Conservation (phyloP, 2,329 filamentous ascomycete species). For the Nannizziopsis barbatae region DNA sequence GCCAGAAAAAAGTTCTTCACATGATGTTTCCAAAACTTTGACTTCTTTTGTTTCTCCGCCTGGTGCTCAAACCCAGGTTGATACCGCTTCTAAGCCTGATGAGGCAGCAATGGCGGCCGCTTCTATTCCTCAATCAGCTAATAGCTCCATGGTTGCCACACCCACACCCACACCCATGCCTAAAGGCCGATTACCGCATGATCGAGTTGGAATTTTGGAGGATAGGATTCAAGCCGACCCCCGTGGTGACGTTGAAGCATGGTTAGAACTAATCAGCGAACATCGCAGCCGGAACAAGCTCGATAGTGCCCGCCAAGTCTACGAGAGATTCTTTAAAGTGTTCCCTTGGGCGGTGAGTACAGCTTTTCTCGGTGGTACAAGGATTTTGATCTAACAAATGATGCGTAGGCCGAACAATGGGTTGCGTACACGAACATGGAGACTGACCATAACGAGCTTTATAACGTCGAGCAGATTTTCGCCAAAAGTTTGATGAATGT, state of each 20-base stretch:
- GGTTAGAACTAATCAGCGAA: slow-evolving; percentile 77
- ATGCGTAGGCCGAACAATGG: slow-evolving; percentile 73
- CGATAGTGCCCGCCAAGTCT: slow-evolving; percentile 67
- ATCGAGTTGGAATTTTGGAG: slow-evolving; percentile 70
- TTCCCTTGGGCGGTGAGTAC: slow-evolving; percentile 79
- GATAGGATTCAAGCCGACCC: slow-evolving; percentile 86
- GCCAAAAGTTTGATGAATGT: slow-evolving; percentile 65
- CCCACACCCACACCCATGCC: slow-evolving; percentile 36
- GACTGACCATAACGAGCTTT: slow-evolving; percentile 71
- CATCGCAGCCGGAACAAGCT: slow-evolving; percentile 70
- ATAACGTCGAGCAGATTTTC: slow-evolving; percentile 72
- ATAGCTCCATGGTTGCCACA: slow-evolving; percentile 30
- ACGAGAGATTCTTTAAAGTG: slow-evolving; percentile 73
- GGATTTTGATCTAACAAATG: slow-evolving; percentile 23
- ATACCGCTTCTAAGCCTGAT: slow-evolving; percentile 27
- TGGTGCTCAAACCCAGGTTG: slow-evolving; percentile 37
- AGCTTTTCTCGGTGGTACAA: slow-evolving; percentile 1
- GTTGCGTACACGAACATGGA: slow-evolving; percentile 82
- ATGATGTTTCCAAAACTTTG: slow-evolving; percentile 43
- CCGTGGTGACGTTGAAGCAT: slow-evolving; percentile 82
- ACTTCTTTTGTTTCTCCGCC: slow-evolving; percentile 37
- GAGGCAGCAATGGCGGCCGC: slow-evolving; percentile 12
- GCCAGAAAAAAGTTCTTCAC: slow-evolving; percentile 39
- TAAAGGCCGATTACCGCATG: slow-evolving; percentile 53
- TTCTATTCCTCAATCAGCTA: slow-evolving; percentile 23